Percentiles rank a stretch among this genome's conserved stretches.
phyloP scores from a whole-genome alignment of 164 flowering plant species.

The Nelumbo lutea region DNA sequence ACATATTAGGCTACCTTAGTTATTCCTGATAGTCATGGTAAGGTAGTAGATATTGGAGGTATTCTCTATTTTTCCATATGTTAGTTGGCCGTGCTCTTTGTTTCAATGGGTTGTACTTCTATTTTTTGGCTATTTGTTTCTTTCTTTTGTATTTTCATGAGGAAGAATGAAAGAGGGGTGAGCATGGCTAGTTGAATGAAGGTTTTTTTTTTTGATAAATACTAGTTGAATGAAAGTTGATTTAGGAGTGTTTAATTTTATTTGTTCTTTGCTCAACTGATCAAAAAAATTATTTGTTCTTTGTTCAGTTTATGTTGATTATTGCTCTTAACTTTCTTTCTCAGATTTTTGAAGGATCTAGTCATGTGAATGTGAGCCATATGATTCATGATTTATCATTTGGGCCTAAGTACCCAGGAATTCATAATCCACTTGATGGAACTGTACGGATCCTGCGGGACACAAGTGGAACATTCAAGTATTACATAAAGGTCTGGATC shows the following conservation, averaged over 20 bases:
- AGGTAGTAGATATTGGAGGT: too few species aligned
- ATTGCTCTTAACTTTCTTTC: not conserved
- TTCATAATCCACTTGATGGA: slow-evolving; percentile 97
- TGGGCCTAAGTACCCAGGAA: slow-evolving; percentile 97
- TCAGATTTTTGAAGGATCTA: slow-evolving; percentile 88
- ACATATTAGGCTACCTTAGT: too few species aligned
- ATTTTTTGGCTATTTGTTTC: too few species aligned
- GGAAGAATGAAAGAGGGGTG: too few species aligned
- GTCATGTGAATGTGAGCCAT: slow-evolving; percentile 92
- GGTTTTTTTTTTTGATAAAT: too few species aligned
- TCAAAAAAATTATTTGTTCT: not conserved
- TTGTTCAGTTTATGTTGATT: not conserved
- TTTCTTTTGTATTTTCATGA: too few species aligned
- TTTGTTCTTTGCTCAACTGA: not conserved
- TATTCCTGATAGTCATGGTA: too few species aligned
- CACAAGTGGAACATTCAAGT: slow-evolving; percentile 95
- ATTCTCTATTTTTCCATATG: too few species aligned
- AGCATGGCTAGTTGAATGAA: too few species aligned
- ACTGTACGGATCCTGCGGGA: slow-evolving; percentile 65
- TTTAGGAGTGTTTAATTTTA: not conserved
- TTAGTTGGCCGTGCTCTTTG: too few species aligned
- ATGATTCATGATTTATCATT: slow-evolving; percentile 90
- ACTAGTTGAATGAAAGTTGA: too few species aligned
- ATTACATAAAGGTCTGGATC: slow-evolving; percentile 86
- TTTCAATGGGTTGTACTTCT: too few species aligned